Percentiles rank a stretch among this genome's conserved stretches.
phyloP scores from a whole-genome alignment of 2,329 filamentous ascomycete genomes.

The Fusarium miscanthi region DNA sequence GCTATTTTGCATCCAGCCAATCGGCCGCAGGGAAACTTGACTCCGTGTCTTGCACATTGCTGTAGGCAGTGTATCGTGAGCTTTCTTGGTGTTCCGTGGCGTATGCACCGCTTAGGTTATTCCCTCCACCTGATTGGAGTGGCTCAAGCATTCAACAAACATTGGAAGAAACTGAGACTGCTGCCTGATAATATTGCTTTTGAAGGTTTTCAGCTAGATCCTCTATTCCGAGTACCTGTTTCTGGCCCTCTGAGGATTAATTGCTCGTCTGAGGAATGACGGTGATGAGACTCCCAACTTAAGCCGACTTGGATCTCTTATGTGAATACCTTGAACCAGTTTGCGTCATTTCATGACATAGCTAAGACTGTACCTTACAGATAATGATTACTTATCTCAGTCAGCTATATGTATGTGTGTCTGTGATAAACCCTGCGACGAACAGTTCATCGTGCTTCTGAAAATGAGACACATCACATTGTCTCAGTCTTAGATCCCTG shows the following conservation, averaged over 20 bases:
- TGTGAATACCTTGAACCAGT: background rate
- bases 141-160: background rate
- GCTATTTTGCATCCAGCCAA: accelerated
- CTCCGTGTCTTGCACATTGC: background rate
- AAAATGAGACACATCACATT: background rate
- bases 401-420: background rate
- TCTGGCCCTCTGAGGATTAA: background rate
- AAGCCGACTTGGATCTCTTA: background rate
- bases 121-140: background rate
- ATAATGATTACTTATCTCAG: background rate
- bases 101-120: background rate
- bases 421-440: background rate
- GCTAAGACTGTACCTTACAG: background rate
- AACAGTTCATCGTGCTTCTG: background rate
- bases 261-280: background rate
- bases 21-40: background rate
- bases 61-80: background rate
- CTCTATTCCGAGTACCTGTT: background rate
- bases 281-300: background rate
- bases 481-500: background rate
- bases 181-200: background rate
- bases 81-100: background rate
- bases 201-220: background rate
- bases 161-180: background rate
- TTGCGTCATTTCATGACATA: background rate